Percentiles rank a stretch among this genome's conserved stretches.
These are phyloP conservation scores for Eucalyptus sp. DNA, from an alignment of 345 rosid genomes.

Conservation along the genomic window DNA sequence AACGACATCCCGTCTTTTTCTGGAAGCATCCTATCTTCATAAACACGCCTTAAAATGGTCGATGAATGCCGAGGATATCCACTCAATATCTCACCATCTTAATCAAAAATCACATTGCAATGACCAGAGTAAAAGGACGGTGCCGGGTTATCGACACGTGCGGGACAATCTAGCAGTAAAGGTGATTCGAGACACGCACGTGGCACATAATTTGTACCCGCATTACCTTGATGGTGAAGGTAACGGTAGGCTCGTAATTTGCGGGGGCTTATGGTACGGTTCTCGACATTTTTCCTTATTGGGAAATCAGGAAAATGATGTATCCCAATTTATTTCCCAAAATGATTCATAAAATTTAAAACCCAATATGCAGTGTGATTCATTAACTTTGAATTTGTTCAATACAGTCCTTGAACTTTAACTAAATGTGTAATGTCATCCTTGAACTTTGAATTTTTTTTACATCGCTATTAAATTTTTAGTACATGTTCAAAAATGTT, in stretches of 20 bases:
- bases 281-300: neutral
- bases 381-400: too few species aligned
- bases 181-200: neutral
- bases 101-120: neutral
- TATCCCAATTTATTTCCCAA: neutral
- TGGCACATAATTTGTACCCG: too few species aligned
- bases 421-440: accelerated
- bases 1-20: neutral
- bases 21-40: neutral
- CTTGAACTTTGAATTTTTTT: accelerated
- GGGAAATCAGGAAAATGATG: neutral
- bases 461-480: accelerated
- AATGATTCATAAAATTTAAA: too few species aligned
- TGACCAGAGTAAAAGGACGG: neutral
- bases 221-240: neutral
- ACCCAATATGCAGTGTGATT: too few species aligned
- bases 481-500: accelerated
- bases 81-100: neutral
- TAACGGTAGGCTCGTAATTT: neutral
- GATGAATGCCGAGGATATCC: neutral
- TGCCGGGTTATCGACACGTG: neutral
- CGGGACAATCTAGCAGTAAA: accelerated
- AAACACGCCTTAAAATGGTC: neutral
- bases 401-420: accelerated
- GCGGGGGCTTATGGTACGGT: accelerated